phyloP scores from a whole-genome alignment of 139 green algal genomes.

The Chlorella sorokiniana region DNA sequence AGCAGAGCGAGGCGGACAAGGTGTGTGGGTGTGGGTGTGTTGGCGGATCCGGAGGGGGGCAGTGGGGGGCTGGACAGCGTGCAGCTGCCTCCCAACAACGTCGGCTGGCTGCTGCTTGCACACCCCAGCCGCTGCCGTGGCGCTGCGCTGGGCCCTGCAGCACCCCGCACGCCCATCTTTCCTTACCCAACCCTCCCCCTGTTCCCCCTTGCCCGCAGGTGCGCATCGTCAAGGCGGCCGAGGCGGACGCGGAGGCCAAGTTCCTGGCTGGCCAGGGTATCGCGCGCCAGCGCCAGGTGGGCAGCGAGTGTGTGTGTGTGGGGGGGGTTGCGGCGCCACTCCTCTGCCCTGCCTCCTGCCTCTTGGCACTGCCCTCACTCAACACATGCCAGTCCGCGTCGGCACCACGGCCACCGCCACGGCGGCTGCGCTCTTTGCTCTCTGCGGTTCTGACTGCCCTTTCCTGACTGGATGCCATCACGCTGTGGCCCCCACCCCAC shows the following conservation, averaged over 20 bases:
- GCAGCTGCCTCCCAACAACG: not conserved
- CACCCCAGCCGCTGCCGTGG: not conserved
- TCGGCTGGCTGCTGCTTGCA: not conserved
- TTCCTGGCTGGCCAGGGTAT: conserved; percentile 84
- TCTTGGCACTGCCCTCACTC: too few species aligned
- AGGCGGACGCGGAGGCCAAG: conserved; percentile 96
- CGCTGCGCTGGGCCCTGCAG: not conserved
- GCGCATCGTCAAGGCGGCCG: conserved; percentile 84
- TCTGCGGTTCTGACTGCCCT: not conserved
- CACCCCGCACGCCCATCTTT: not conserved
- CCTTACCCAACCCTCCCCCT: not conserved
- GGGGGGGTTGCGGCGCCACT: not conserved
- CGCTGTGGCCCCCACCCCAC: too few species aligned
- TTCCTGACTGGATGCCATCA: too few species aligned
- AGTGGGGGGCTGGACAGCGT: not conserved
- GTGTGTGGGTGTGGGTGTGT: conserved; percentile 36
- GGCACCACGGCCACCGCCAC: too few species aligned
- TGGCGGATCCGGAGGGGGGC: not conserved
- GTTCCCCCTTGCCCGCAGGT: not conserved
- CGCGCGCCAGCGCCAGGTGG: conserved; percentile 64
- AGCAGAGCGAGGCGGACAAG: conserved; percentile 85
- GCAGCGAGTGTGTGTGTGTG: not conserved
- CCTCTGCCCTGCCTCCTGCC: not conserved
- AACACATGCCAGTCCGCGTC: too few species aligned
- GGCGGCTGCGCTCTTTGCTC: not conserved